Evolutionary conservation across 116 monocot species (phyloP), one percentile per base, ranked within the genome.

Genomic region (Thalassia testudinum): DNA sequence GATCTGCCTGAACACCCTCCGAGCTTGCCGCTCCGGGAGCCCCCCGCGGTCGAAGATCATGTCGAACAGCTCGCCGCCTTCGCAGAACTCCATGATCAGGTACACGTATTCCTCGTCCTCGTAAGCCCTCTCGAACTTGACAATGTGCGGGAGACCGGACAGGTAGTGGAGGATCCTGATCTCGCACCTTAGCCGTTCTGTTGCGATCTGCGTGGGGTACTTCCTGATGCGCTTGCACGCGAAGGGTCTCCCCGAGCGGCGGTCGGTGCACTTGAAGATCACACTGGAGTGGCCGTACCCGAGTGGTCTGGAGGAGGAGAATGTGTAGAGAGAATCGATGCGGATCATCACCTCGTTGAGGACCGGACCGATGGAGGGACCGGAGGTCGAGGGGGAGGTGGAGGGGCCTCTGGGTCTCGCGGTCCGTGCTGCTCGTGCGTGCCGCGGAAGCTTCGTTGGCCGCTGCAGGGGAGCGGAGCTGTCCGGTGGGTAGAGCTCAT

Each of bases 61-160:
- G 27, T 83, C 83, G 50, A 78, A 78, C 20, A 83, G 71, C 55
- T 78, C 78, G 21, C 83, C 83, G 6, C 83, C 83, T 10, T 72
- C 77, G 29, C 83, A 83, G 0, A 83, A 68, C 75, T 83, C 83
- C 83, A 78, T 78, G 7, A 83, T 75, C 6, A 83, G 47, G 27
- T 83, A 83, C n/a, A n/a, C 85, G 7, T 72, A 75, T 7, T 77
- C 64, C 70, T 78, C 73, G 62, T 85, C 85, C 61, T 85, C 85
- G 21, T 68, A 85, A 24, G 76, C n/a, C n/a, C n/a, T n/a, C n/a
- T n/a, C n/a, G n/a, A n/a, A n/a, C n/a, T n/a, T n/a, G n/a, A n/a
- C n/a, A n/a, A n/a, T n/a, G n/a, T n/a, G n/a, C n/a, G n/a, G n/a
- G n/a, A n/a, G n/a, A n/a, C n/a, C n/a, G n/a, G 76, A 58, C 20